A percentile compares a stretch with the other conserved stretches of the same genome.
These are phyloP conservation scores for Bryoerythrophyllum caledonicum DNA, from an alignment of 225 moss, liverwort and hornwort species.

Conservation along the genomic window DNA sequence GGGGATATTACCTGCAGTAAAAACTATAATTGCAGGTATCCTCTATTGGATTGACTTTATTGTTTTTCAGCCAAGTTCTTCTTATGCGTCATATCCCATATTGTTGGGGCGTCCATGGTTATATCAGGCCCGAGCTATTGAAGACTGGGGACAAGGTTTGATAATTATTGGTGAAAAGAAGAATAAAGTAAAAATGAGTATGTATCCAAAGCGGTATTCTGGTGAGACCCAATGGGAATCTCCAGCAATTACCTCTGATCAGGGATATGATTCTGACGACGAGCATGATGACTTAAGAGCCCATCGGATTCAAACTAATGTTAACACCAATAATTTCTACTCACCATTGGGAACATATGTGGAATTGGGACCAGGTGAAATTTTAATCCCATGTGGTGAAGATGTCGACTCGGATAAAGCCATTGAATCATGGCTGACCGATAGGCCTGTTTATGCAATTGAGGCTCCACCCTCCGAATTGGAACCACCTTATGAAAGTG, in stretches of 20 bases:
- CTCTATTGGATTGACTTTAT: neutral
- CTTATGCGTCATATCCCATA: neutral
- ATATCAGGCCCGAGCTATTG: neutral
- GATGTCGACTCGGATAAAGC: neutral
- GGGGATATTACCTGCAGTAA: neutral
- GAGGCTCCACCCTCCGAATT: neutral
- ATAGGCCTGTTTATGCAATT: neutral
- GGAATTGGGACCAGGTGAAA: neutral
- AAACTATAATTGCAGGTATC: neutral
- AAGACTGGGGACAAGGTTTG: neutral
- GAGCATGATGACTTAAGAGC: neutral
- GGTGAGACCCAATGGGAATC: neutral
- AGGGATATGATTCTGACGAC: neutral
- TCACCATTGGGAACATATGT: neutral
- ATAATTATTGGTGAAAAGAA: no score
- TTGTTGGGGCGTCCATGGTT: neutral
- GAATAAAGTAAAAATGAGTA: no score
- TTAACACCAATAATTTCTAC: neutral
- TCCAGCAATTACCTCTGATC: neutral
- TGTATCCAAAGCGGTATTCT: no score
- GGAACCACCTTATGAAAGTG: neutral
- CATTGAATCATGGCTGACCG: neutral
- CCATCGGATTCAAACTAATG: neutral
- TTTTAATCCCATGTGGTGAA: neutral
- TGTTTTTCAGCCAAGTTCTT: neutral